phyloP scores from a whole-genome alignment of 2,329 filamentous ascomycete species.

The Intubia oerlemansii region DNA sequence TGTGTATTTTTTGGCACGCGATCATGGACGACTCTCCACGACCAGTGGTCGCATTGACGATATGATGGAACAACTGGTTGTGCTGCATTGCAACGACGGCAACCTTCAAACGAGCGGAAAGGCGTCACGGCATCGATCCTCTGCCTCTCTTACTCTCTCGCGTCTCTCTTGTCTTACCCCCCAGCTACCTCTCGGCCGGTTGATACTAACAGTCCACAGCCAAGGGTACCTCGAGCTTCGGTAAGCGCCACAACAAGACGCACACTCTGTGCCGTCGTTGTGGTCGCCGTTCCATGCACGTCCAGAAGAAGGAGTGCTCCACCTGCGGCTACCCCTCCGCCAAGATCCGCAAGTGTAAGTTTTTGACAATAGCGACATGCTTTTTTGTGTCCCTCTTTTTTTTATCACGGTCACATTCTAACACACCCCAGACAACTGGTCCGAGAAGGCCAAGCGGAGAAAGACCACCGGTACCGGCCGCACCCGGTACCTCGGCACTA shows the following conservation, averaged over 20 bases:
- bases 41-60: too few species aligned
- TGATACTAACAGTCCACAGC: too few species aligned
- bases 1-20: too few species aligned
- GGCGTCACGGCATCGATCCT: too few species aligned
- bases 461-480: conserved; percentile 97
- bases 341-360: conserved; percentile 97
- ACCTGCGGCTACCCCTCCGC: conserved; percentile 91
- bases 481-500: conserved; percentile 83
- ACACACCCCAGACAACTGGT: conserved; percentile 73
- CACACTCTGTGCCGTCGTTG: conserved; percentile 97
- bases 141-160: too few species aligned
- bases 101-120: too few species aligned
- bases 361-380: background rate
- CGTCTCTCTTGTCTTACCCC: too few species aligned
- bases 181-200: too few species aligned
- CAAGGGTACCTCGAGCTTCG: conserved; percentile 32
- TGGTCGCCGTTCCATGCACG: conserved; percentile 92
- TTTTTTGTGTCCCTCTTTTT: background rate
- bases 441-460: conserved; percentile 99
- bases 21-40: too few species aligned
- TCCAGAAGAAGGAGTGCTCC: conserved; percentile 98
- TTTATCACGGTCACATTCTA: background rate
- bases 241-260: conserved; percentile 79
- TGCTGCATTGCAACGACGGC: too few species aligned
- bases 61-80: too few species aligned